Base-by-base conservation (phyloP, 176 grass and related monocot species). In the Stipa capillata region DNA sequence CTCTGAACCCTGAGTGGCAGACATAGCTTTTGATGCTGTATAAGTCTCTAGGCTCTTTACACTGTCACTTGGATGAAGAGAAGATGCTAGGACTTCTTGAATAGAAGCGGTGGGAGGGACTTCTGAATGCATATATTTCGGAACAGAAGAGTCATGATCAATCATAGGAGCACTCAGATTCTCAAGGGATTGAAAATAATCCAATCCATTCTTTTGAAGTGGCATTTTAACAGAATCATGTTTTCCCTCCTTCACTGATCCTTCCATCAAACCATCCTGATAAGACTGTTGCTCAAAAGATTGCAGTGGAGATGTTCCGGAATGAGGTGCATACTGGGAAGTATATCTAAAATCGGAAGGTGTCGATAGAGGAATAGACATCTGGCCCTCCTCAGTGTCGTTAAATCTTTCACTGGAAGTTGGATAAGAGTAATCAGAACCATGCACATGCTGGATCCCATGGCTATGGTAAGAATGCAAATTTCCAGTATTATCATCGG, bases 301-400 rank as follows among this genome's bases (percentile, higher is more conserved):
- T 43, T 12, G 86, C 48, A 70, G 41, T 66, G 85, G 67, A 87
- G 72, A 41, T 80, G 76, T 66, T 72, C 83, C 88, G 7, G 82
- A 84, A 81, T 77, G 44, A 64, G 85, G 74, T 2, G 47, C 50
- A 10, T 85, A 90, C 37, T 92, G 83, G 71, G 87, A 90, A 17
- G 29, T 39, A 77, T 87, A 93, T 72, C 24, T 81, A 81, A 77
- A 91, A 87, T 89, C 77, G 73, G 83, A 85, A 43, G 85, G 88
- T 31, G 73, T 16, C 44, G 85, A 90, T 33, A 91, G 27, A 83
- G 85, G 90, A 49, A 88, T 87, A 43, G 88, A 91, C 28, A 75
- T 54, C 67, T 81, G 89, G 23, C 44, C 59, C 57, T 82, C 73
- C n/a, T n/a, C n/a, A 36, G 24, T 75, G 77, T 64, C 83, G 79